Percentiles rank a stretch among this genome's conserved stretches.
Evolutionary conservation across 768 basidiomycete species (phyloP).

Genomic region (Mycena chlorophos): DNA sequence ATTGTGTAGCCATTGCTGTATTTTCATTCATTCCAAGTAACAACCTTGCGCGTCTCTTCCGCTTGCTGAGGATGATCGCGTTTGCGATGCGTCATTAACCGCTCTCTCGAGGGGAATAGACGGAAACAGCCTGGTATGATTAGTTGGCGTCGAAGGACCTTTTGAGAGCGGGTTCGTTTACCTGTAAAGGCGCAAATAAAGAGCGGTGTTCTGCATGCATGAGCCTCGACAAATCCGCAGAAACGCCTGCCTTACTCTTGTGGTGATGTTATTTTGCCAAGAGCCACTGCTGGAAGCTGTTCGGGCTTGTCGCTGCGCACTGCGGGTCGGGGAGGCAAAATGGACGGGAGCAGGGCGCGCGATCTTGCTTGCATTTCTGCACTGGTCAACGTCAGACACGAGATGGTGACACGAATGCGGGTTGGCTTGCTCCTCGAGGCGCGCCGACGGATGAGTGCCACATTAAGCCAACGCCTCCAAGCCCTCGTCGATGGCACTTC

Average conservation of each 20-base stretch:
- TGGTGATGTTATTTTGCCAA: slow-evolving; percentile 65
- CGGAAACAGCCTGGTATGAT: slow-evolving; percentile 59
- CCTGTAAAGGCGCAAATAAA: slow-evolving; percentile 72
- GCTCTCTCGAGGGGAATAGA: slow-evolving; percentile 69
- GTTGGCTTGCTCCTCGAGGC: too few relatives aligned
- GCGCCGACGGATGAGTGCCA: not conserved
- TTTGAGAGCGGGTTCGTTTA: slow-evolving; percentile 25
- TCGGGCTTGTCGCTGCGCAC: slow-evolving; percentile 55
- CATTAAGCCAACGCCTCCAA: slow-evolving; percentile 22
- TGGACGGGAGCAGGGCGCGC: slow-evolving; percentile 45
- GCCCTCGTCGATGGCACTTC: slow-evolving; percentile 18
- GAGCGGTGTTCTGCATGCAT: slow-evolving; percentile 65
- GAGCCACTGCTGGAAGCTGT: slow-evolving; percentile 47
- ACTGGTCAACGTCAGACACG: not conserved
- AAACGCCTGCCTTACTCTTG: slow-evolving; percentile 53
- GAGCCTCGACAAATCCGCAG: slow-evolving; percentile 3
- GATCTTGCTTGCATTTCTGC: not conserved
- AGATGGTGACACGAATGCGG: not conserved
- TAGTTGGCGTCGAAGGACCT: not conserved
- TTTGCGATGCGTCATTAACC: slow-evolving; percentile 68
- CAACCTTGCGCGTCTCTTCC: slow-evolving; percentile 53
- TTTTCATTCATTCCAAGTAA: slow-evolving; percentile 70
- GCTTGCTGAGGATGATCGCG: slow-evolving; percentile 63
- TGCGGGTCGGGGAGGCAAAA: slow-evolving; percentile 51
- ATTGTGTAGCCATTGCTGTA: slow-evolving; percentile 10